A percentile compares a stretch with the other conserved stretches of the same genome.
These are phyloP conservation scores for Knufia petricola DNA, from an alignment of 2,329 filamentous ascomycete genomes.

Conservation along the genomic window DNA sequence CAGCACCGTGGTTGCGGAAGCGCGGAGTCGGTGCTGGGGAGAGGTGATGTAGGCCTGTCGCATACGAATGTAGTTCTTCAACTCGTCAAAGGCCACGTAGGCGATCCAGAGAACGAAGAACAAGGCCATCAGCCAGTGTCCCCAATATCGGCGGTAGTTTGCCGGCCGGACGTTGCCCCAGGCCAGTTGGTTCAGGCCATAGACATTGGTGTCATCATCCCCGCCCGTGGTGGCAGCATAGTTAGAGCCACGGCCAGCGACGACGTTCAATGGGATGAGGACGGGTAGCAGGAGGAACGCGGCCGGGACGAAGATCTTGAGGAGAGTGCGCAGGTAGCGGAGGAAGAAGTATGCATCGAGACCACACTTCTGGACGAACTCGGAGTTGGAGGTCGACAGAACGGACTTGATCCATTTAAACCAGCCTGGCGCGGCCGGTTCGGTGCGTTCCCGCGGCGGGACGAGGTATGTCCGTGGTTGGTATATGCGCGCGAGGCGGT, in stretches of 20 bases:
- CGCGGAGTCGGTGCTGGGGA: conserved; percentile 83
- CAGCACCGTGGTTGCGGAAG: conserved; percentile 89
- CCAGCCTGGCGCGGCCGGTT: conserved; percentile 55
- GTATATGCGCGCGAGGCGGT: conserved; percentile 73
- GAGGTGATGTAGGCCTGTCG: conserved; percentile 91
- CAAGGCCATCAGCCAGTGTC: conserved; percentile 72
- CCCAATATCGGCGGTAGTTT: conserved; percentile 65
- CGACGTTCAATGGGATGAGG: conserved; percentile 72
- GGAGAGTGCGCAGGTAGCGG: conserved; percentile 72
- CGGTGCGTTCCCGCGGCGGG: conserved; percentile 70
- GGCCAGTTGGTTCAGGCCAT: conserved; percentile 69
- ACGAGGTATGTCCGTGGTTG: conserved; percentile 81
- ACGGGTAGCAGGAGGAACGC: conserved; percentile 71
- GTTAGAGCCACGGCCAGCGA: conserved; percentile 57
- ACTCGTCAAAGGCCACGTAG: conserved; percentile 74
- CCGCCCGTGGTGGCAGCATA: conserved; percentile 27
- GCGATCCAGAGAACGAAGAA: conserved; percentile 75
- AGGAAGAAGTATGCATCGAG: conserved; percentile 97
- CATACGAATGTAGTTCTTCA: conserved; percentile 81
- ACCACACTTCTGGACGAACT: conserved; percentile 90
- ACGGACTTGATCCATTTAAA: conserved; percentile 45
- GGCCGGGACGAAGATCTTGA: conserved; percentile 86
- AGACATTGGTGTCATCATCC: conserved; percentile 40
- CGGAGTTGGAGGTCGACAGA: conserved; percentile 63
- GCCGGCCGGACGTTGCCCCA: conserved; percentile 72